These are phyloP conservation scores for Ascochyta rabiei DNA, from an alignment of 2,329 filamentous ascomycete species.

Conservation along the genomic window DNA sequence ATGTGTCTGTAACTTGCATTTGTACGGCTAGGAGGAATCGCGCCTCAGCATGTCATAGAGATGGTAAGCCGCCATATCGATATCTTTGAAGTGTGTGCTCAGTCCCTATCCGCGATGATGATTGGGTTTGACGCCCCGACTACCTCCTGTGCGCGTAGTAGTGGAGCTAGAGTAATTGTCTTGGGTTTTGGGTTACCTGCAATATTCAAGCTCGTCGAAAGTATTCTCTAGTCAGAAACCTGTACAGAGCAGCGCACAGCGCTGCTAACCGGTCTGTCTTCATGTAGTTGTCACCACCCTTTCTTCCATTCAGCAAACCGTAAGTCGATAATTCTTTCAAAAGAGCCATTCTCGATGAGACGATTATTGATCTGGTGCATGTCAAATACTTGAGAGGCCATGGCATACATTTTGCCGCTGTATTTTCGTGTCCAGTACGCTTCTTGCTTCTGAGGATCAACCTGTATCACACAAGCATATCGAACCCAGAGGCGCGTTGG, in stretches of 20 bases:
- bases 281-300: not conserved
- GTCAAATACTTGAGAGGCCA: conserved; percentile 6
- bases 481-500: not conserved
- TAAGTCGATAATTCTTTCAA: not conserved
- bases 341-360: conserved; percentile 9
- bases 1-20: not conserved
- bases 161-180: not conserved
- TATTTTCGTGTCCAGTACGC: conserved; percentile 12
- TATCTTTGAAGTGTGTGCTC: not conserved
- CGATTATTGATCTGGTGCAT: conserved; percentile 13
- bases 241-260: not conserved
- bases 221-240: not conserved
- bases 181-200: not conserved
- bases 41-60: not conserved
- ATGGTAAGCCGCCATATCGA: not conserved
- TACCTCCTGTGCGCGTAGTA: not conserved
- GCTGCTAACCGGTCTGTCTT: not conserved
- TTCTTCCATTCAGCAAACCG: not conserved
- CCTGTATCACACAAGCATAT: not conserved
- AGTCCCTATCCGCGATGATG: not conserved
- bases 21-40: not conserved
- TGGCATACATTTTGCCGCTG: conserved; percentile 11
- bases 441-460: not conserved
- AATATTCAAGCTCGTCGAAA: not conserved
- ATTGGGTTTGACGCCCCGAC: not conserved